Base-by-base conservation (phyloP, 208 protist species). In the Trypanosoma conorhini region DNA sequence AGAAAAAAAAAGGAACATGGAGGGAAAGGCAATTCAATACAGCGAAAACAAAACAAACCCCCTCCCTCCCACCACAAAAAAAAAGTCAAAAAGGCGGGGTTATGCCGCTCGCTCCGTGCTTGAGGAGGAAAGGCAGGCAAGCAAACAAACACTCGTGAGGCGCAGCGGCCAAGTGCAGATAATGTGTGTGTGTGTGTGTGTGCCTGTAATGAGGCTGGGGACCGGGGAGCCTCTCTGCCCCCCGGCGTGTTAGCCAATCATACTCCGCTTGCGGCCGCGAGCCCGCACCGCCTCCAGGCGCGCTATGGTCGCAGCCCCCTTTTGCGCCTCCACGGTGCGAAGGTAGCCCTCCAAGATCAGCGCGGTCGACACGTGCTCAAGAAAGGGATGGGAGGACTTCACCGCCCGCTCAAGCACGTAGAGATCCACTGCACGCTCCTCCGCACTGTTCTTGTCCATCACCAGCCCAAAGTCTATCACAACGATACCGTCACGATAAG, bases 351-450 rank as follows among this genome's bases (percentile, higher is more conserved):
- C 75, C 22, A 87, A 46, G 21, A 95, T 70, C 0, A 77, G 48
- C 21, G 76, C 58, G 10, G 79, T 70, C 12, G 74, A 59, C 28
- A 67, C 48, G 17, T 61, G 13, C 57, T 84, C 71, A 24, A 93
- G 62, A 33, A 82, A 92, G 15, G 97, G 94, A 76, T 99, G 98
- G 2, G 98, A 98, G 2, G 87, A 93, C 7, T 86, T 57, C 50
- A 99, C 86, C 15, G 98, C 98, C n/a, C 97, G 77, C 82, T 99
- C 98, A 4, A 99, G 83, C 40, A 99, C 98, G 71, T 99, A 99
- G 4, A 99, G 79, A 76, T 99, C 98, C 0, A 99, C 98, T 0
- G 98, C 98, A 31, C 97, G 96, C 72, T 99, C 98, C 82, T 99
- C 98, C 0, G 74, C 67, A 30, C 77, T 84, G 28, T 66, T 86